Conservation (phyloP, 2,329 filamentous ascomycete species). For the Trichoderma sp. region DNA sequence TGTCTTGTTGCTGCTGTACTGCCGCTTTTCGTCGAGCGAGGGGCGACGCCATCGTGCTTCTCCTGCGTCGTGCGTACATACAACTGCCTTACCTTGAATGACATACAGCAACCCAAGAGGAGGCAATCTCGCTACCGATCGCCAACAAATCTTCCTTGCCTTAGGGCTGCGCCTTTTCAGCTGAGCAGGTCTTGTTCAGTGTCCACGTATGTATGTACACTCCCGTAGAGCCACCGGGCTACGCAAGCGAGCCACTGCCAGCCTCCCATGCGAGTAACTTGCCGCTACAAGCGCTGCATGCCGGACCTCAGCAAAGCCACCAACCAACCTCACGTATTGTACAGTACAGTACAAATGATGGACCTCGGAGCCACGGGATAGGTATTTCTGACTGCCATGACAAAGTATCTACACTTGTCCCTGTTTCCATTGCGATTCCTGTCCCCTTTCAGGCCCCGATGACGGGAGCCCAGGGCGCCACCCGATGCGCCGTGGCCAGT, state of each 20-base stretch:
- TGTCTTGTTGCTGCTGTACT: too few relatives aligned
- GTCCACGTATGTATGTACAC: slow-evolving; percentile 3
- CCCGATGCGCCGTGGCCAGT: slow-evolving; percentile 24
- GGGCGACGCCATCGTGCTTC: too few relatives aligned
- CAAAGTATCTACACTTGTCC: too few relatives aligned
- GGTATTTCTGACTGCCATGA: background rate
- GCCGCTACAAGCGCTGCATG: slow-evolving; percentile 10
- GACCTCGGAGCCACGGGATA: background rate
- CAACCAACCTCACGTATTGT: background rate
- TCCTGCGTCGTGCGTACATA: too few relatives aligned
- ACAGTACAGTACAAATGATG: background rate
- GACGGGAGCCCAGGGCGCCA: slow-evolving; percentile 23
- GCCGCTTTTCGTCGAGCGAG: too few relatives aligned
- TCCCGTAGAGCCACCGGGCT: too few relatives aligned
- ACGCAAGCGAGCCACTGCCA: background rate
- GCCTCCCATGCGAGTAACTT: background rate
- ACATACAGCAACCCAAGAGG: too few relatives aligned
- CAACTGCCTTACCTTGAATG: too few relatives aligned
- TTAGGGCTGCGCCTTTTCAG: slow-evolving; percentile 22
- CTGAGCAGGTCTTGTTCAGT: slow-evolving; percentile 18
- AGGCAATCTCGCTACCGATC: slow-evolving; percentile 2
- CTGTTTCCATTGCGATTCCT: background rate
- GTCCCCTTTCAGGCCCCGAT: slow-evolving; percentile 3
- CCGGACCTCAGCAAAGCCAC: background rate
- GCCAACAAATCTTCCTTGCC: slow-evolving; percentile 2